A percentile compares a stretch with the other conserved stretches of the same genome.
phyloP scores from a whole-genome alignment of 768 basidiomycete genomes.

The Hebeloma cylindrosporum region DNA sequence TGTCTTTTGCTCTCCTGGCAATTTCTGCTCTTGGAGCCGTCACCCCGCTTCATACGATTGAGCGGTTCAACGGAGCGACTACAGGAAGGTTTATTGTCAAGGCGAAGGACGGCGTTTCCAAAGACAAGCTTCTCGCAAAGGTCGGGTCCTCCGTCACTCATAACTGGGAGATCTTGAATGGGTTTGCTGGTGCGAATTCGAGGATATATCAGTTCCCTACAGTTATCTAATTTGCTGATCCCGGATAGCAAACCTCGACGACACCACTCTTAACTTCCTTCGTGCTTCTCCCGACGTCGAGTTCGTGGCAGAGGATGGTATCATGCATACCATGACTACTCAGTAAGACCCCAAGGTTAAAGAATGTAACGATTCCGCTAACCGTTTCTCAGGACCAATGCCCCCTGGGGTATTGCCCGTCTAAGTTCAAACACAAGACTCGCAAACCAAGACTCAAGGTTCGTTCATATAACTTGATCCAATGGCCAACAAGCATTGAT shows the following conservation, averaged over 20 bases:
- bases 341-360: conserved; percentile 17
- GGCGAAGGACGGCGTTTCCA: no score
- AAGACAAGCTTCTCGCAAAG: no score
- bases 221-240: not conserved
- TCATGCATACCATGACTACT: conserved; percentile 23
- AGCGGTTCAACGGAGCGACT: no score
- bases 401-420: conserved; percentile 30
- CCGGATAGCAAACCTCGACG: conserved; percentile 19
- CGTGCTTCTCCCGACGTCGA: conserved; percentile 28
- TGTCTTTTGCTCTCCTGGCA: no score
- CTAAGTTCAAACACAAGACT: conserved; percentile 17
- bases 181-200: conserved; percentile 33
- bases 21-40: no score
- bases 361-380: not conserved
- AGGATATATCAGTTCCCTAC: not conserved
- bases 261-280: conserved; percentile 23
- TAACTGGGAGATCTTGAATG: conserved; percentile 32
- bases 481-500: not conserved
- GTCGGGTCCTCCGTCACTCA: no score
- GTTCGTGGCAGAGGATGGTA: conserved; percentile 30
- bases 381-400: conserved; percentile 1
- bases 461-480: not conserved
- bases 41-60: no score
- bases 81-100: no score
- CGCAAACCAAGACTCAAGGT: conserved; percentile 1